Conservation (phyloP, 2,329 filamentous ascomycete genomes). For the Claviceps maximensis region DNA sequence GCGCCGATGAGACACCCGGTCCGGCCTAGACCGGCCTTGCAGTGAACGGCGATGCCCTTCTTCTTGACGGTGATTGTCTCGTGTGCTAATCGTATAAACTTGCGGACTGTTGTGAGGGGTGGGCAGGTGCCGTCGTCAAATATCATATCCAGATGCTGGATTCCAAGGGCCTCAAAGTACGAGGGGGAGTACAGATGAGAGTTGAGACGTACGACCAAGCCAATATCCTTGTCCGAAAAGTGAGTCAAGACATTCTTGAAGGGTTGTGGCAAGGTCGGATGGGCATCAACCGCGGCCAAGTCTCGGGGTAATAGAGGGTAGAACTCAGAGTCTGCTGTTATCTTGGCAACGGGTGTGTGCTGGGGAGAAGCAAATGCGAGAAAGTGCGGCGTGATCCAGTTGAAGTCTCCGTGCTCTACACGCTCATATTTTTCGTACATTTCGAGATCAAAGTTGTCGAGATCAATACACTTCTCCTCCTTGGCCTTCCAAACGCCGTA, state of each 20-base stretch:
- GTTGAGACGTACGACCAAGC: conserved; percentile 88
- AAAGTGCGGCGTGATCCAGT: conserved; percentile 94
- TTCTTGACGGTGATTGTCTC: conserved; percentile 85
- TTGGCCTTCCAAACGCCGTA: conserved; percentile 99
- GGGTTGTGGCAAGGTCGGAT: conserved; percentile 61
- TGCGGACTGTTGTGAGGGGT: conserved; percentile 72
- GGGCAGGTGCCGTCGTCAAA: conserved; percentile 98
- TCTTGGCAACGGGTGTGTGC: conserved; percentile 59
- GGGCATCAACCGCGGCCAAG: conserved; percentile 55
- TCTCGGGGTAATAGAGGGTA: conserved; percentile 65
- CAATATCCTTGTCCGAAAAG: conserved; percentile 78
- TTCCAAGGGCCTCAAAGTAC: conserved; percentile 92
- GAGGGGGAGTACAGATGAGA: conserved; percentile 90
- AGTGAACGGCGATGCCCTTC: conserved; percentile 92
- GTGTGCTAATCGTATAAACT: conserved; percentile 89
- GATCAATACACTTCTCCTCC: conserved; percentile 79
- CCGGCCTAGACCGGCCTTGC: conserved; percentile 90
- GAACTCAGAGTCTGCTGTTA: conserved; percentile 58
- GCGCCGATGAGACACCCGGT: conserved; percentile 95
- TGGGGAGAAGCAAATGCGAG: conserved; percentile 94
- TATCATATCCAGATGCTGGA: conserved; percentile 97
- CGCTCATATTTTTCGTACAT: conserved; percentile 94
- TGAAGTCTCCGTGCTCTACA: conserved; percentile 98
- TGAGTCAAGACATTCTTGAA: conserved; percentile 95
- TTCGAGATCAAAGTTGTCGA: conserved; percentile 91